A percentile compares a stretch with the other conserved stretches of the same genome.
These are phyloP conservation scores for Globisporangium cederbergense DNA, from an alignment of 352 stramenopile genomes.

Conservation along the genomic window DNA sequence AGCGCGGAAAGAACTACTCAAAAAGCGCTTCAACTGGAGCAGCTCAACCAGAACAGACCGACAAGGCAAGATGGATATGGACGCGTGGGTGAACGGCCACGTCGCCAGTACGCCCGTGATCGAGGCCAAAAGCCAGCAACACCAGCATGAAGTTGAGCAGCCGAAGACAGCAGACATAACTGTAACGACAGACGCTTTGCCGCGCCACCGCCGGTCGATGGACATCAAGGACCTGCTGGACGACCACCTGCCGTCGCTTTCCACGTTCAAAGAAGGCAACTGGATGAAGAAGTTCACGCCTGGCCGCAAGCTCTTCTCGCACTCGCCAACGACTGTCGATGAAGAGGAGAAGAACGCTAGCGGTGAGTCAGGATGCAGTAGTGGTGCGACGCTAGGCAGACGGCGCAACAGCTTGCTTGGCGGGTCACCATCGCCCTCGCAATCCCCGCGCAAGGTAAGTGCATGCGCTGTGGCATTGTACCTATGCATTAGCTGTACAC, in stretches of 20 bases:
- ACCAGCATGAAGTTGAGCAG: not conserved
- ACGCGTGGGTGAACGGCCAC: constrained; percentile 14
- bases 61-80: constrained; percentile 12
- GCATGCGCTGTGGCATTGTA: not conserved
- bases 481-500: not conserved
- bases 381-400: constrained; percentile 21
- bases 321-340: not conserved
- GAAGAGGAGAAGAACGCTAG: constrained; percentile 18
- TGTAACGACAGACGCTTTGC: not conserved
- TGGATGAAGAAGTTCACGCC: constrained; percentile 58
- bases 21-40: constrained; percentile 5
- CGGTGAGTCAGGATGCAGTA: not conserved
- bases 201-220: constrained; percentile 20
- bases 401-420: constrained; percentile 13
- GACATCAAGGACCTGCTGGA: constrained; percentile 59
- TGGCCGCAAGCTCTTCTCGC: constrained; percentile 25
- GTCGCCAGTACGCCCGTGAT: not conserved
- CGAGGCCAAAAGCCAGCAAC: not conserved
- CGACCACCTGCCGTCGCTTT: constrained; percentile 49
- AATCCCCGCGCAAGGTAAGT: constrained; percentile 34
- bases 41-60: not conserved
- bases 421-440: constrained; percentile 23
- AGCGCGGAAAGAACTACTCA: not conserved
- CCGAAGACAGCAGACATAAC: constrained; percentile 17
- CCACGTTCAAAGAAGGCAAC: constrained; percentile 53